These are phyloP conservation scores for Penicillium sp. DNA, from an alignment of 2,329 filamentous ascomycete species.

Conservation along the genomic window DNA sequence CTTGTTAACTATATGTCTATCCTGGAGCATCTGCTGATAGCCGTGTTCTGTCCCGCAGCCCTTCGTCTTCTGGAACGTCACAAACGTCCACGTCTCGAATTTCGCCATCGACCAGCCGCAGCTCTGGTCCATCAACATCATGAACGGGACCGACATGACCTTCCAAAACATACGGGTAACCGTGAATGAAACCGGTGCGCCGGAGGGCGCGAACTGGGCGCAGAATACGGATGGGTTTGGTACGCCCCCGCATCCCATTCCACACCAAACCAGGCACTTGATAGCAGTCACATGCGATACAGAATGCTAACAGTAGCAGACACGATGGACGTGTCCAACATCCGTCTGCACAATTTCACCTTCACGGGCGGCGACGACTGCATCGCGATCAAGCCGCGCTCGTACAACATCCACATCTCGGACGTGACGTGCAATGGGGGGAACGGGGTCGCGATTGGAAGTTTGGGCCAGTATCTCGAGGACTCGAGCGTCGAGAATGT, in stretches of 20 bases:
- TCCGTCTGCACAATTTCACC: constrained; percentile 55
- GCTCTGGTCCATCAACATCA: constrained; percentile 61
- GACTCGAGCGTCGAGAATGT: constrained; percentile 59
- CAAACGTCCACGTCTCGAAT: constrained; percentile 58
- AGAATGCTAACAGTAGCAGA: constrained; percentile 32
- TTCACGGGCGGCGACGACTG: constrained; percentile 67
- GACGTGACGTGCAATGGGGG: constrained; percentile 61
- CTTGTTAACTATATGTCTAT: background rate
- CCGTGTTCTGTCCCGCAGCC: constrained; percentile 37
- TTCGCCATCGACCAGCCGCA: constrained; percentile 58
- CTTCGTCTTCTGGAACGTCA: constrained; percentile 63
- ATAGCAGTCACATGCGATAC: too few relatives aligned
- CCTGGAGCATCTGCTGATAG: background rate
- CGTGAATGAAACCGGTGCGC: constrained; percentile 56
- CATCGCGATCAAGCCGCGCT: constrained; percentile 66
- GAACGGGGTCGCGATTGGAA: constrained; percentile 58
- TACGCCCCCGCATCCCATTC: constrained; percentile 16
- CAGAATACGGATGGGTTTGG: constrained; percentile 63
- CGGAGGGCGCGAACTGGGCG: constrained; percentile 60
- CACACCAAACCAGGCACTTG: too few relatives aligned
- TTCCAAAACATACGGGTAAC: constrained; percentile 59
- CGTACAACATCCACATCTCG: constrained; percentile 60
- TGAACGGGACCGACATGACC: constrained; percentile 60
- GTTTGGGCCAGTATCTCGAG: constrained; percentile 61
- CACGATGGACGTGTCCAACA: constrained; percentile 60